Percentiles rank a stretch among this genome's conserved stretches.
Conservation (phyloP, 1,139 yeast species). For the Zygosaccharomyces pseudobailii region DNA sequence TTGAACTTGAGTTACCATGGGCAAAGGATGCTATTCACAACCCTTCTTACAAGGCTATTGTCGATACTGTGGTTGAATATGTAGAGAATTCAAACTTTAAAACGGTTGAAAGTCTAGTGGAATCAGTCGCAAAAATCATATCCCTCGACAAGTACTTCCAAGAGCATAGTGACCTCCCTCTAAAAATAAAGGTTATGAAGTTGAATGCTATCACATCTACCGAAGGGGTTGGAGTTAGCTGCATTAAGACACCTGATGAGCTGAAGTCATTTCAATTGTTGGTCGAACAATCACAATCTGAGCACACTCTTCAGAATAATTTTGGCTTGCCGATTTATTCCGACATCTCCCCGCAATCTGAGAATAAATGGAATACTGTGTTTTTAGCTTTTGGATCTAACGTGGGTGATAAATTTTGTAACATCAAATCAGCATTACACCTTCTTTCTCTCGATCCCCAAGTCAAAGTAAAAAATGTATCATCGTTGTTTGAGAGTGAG, state of each 20-base stretch:
- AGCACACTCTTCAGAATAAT: background rate
- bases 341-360: background rate
- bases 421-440: conserved; percentile 55
- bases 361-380: conserved; percentile 45
- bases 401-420: conserved; percentile 62
- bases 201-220: conserved; percentile 87
- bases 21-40: conserved; percentile 25
- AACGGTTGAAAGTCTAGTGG: conserved; percentile 89
- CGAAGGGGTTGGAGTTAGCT: conserved; percentile 87
- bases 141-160: conserved; percentile 34
- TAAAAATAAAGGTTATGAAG: conserved; percentile 65
- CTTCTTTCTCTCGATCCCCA: conserved; percentile 43
- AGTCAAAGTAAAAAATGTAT: conserved; percentile 49
- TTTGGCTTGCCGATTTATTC: conserved; percentile 27
- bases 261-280: conserved; percentile 17
- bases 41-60: conserved; percentile 34
- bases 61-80: conserved; percentile 47
- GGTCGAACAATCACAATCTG: background rate
- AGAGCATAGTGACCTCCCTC: conserved; percentile 32
- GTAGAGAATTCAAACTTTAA: conserved; percentile 75
- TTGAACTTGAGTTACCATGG: conserved; percentile 50
- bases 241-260: conserved; percentile 45
- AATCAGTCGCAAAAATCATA: conserved; percentile 62
- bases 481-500: conserved; percentile 78
- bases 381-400: conserved; percentile 90